A percentile compares a stretch with the other conserved stretches of the same genome.
phyloP scores from a whole-genome alignment of 2,329 filamentous ascomycete genomes.

The Xylariaceae sp. region DNA sequence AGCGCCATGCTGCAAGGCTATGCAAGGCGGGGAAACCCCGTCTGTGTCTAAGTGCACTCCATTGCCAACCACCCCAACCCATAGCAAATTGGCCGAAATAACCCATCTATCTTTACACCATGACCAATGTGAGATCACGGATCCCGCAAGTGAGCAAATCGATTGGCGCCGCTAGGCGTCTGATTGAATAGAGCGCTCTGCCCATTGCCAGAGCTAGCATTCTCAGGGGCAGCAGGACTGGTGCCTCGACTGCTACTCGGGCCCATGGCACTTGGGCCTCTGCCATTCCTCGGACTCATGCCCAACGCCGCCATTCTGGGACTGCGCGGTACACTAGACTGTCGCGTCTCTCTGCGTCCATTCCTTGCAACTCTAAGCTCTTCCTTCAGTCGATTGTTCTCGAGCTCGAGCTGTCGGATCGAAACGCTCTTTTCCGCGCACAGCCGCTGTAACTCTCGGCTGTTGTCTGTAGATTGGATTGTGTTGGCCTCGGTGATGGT shows the following conservation, averaged over 20 bases:
- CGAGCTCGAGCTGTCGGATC: conserved; percentile 50
- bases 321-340: conserved; percentile 56
- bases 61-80: no score
- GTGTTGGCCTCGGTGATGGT: conserved; percentile 48
- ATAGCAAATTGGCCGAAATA: no score
- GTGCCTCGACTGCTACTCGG: conserved; percentile 29
- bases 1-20: no score
- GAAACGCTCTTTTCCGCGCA: conserved; percentile 41
- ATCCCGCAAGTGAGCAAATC: no score
- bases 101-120: no score
- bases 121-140: no score
- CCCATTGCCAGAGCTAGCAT: not conserved
- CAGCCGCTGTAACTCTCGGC: conserved; percentile 35
- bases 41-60: no score
- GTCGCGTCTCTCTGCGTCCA: conserved; percentile 54
- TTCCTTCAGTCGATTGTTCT: conserved; percentile 47
- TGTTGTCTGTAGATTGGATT: conserved; percentile 40
- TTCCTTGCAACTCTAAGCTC: conserved; percentile 49
- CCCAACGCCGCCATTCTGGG: conserved; percentile 44
- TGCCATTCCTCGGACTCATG: conserved; percentile 47
- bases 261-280: conserved; percentile 31
- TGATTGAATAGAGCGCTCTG: no score
- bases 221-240: conserved; percentile 19
- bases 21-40: no score
- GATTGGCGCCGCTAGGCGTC: no score